Evolutionary conservation across 495 filamentous ascomycete genomes (phyloP).

Genomic region (Letharia lupina): DNA sequence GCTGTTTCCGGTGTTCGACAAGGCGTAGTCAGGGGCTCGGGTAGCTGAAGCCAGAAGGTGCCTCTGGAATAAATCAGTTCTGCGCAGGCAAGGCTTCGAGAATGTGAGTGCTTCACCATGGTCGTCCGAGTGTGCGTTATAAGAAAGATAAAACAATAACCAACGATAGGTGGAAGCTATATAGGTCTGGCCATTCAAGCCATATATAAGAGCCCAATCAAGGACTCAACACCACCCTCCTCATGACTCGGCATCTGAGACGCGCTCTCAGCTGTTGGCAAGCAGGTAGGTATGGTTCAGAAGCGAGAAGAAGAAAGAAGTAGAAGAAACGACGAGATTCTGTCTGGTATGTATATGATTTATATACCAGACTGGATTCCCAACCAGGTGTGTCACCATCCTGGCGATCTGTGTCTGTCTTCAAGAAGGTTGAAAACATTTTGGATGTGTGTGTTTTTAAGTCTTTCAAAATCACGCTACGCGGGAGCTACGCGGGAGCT

Average conservation of each 20-base stretch:
- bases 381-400: neutral
- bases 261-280: neutral
- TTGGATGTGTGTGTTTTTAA: neutral
- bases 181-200: neutral
- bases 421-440: neutral
- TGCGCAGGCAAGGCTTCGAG: neutral
- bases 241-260: neutral
- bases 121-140: too few relatives aligned
- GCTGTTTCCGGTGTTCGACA: neutral
- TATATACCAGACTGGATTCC: neutral
- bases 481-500: slow-evolving; percentile 4
- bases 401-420: neutral
- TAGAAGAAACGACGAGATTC: neutral
- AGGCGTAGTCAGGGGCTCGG: neutral
- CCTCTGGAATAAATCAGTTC: neutral
- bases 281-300: neutral
- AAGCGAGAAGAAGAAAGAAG: neutral
- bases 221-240: neutral
- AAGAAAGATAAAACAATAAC: too few relatives aligned
- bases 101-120: neutral
- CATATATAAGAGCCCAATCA: neutral
- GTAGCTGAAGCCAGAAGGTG: neutral
- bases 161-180: too few relatives aligned
- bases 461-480: neutral
- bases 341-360: neutral